These are phyloP conservation scores for Trichopus zeylanicus DNA, from an alignment of 116 monocot species.

Conservation along the genomic window DNA sequence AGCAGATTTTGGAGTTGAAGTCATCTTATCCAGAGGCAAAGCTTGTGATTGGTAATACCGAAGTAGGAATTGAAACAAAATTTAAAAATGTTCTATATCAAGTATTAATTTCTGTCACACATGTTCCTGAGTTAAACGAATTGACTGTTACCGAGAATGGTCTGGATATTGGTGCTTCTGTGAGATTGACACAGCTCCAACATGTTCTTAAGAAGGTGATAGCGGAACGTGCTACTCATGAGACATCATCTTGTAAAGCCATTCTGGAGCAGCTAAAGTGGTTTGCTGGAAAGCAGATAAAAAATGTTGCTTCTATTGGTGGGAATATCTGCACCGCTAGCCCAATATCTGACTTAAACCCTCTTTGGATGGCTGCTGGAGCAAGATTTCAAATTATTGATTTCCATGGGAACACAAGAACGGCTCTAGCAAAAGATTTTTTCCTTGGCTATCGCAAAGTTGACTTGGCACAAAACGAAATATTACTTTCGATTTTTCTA, in stretches of 20 bases:
- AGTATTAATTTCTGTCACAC: constrained; percentile 52
- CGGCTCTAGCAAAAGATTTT: constrained; percentile 53
- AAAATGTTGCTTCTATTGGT: constrained; percentile 94
- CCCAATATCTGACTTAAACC: constrained; percentile 99
- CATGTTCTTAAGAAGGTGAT: constrained; percentile 45
- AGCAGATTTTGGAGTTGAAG: constrained; percentile 65
- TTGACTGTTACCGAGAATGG: constrained; percentile 55
- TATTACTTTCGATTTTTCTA: constrained; percentile 66
- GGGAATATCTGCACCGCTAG: constrained; percentile 99
- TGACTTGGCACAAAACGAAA: constrained; percentile 56
- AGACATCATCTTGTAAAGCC: constrained; percentile 83
- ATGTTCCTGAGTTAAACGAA: constrained; percentile 75
- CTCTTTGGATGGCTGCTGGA: constrained; percentile 86
- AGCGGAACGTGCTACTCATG: constrained; percentile 33
- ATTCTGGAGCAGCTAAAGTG: constrained; percentile 80
- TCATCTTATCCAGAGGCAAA: constrained; percentile 63
- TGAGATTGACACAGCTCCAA: constrained; percentile 73
- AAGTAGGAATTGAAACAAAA: constrained; percentile 90
- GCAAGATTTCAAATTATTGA: constrained; percentile 66
- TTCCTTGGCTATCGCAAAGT: constrained; percentile 94
- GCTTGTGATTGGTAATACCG: constrained; percentile 86
- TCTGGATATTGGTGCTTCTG: constrained; percentile 84
- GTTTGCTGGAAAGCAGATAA: constrained; percentile 98
- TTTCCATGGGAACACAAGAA: constrained; percentile 52
- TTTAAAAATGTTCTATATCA: constrained; percentile 75